Conservation (phyloP, 2,329 filamentous ascomycete species). For the Seiridium cupressi region DNA sequence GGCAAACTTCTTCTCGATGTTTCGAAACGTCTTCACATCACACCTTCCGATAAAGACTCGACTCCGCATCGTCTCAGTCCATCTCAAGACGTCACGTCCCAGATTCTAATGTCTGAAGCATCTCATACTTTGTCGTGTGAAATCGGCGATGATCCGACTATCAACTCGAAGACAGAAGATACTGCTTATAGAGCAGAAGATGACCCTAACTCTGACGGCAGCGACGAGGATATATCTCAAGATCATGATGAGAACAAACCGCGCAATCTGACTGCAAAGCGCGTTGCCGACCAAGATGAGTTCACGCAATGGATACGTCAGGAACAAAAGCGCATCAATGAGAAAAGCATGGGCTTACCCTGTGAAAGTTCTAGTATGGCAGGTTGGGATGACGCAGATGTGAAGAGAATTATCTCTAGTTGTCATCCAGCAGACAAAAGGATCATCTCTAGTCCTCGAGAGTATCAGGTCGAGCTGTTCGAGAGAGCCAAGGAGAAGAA, state of each 20-base stretch:
- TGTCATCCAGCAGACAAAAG: slow-evolving; percentile 35
- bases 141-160: background rate
- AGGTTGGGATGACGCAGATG: background rate
- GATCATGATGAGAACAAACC: slow-evolving; percentile 12
- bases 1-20: too few species aligned
- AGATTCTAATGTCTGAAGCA: too few species aligned
- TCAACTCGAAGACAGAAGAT: background rate
- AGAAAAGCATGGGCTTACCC: background rate
- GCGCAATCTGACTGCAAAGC: background rate
- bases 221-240: slow-evolving; percentile 9
- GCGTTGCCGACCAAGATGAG: slow-evolving; percentile 1
- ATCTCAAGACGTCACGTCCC: too few species aligned
- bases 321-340: slow-evolving; percentile 14
- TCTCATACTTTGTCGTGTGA: background rate
- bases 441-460: slow-evolving; percentile 76
- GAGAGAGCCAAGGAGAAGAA: slow-evolving; percentile 83
- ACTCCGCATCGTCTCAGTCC: too few species aligned
- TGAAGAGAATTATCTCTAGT: background rate
- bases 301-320: slow-evolving; percentile 21
- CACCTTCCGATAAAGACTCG: too few species aligned
- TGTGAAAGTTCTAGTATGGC: too few species aligned
- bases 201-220: slow-evolving; percentile 15
- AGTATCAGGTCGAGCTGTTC: slow-evolving; percentile 91
- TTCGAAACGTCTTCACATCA: too few species aligned
- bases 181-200: background rate